Conservation (phyloP, 2,329 filamentous ascomycete species). For the Colletotrichum echinochloae region DNA sequence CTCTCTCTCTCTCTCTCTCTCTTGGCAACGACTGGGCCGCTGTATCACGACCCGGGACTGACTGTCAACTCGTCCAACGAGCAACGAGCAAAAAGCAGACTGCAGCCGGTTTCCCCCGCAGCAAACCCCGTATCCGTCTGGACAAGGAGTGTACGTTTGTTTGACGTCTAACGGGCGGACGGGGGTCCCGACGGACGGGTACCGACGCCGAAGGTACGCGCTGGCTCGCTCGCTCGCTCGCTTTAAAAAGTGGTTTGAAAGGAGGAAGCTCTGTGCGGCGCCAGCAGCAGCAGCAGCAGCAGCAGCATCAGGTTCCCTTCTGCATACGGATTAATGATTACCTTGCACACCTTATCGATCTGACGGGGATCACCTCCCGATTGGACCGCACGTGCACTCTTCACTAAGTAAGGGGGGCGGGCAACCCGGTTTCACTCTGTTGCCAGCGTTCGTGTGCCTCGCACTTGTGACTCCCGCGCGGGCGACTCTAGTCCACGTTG, state of each 20-base stretch:
- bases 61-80: neutral
- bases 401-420: neutral
- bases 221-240: no score
- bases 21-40: constrained; percentile 19
- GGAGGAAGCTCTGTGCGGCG: neutral
- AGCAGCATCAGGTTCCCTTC: neutral
- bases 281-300: neutral
- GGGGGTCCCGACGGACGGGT: no score
- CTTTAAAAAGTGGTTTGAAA: no score
- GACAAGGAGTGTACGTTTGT: no score
- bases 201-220: no score
- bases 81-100: neutral
- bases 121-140: no score
- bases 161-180: no score
- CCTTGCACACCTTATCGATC: constrained; percentile 26
- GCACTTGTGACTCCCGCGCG: no score
- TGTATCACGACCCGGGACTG: neutral
- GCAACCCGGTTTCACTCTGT: constrained; percentile 22
- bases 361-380: constrained; percentile 8
- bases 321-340: neutral
- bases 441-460: no score
- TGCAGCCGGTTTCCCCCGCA: neutral
- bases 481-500: neutral
- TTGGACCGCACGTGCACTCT: neutral
- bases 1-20: no score